Evolutionary conservation across 768 basidiomycete genomes (phyloP), one percentile per base, ranked within the genome.

Genomic region (Phlebiopsis flavidoalba): DNA sequence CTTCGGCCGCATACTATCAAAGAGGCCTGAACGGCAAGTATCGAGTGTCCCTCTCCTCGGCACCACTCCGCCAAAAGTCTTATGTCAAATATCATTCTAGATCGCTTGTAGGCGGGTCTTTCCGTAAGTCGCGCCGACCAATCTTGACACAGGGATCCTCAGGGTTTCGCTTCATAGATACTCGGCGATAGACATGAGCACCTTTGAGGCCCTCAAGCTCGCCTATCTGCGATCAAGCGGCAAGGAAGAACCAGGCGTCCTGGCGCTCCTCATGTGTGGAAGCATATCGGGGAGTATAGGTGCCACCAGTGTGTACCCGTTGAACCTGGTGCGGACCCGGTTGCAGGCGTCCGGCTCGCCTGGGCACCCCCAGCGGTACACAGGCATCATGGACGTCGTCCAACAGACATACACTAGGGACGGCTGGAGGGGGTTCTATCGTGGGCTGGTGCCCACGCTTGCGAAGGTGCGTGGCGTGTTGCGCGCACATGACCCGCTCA

Each of bases 71-170:
- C n/a, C n/a, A n/a, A 40, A 43, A 43, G 40, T 43, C 40, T 43
- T 43, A 43, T 8, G 33, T 33, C 12, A 8, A 35, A 36, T 36
- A 43, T 8, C n/a, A n/a, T 17, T 61, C 46, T 70, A 97, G 95
- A 89, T 96, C 66, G 97, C 81, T 99, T 36, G 73, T 98, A 57
- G 97, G 97, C 35, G n/a, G n/a, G 97, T 99, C 35, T 98, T 98
- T 75, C 97, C 97, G 88, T 91, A 74, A 48, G 88, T 72, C 24
- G 40, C 50, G 10, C 48, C 53, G 12, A 51, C 31, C n/a, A 57
- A 43, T 43, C 40, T 17, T n/a, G 21, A 40, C 11, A 21, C 35
- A 26, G 49, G 53, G 49, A 8, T 36, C 49, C 26, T 50, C 21
- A 43, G 40, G 40, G 17, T 8, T 43, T 17, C 40, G 8, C 31